Evolutionary conservation across 1,284 basidiomycete species (phyloP), one percentile per base, ranked within the genome.

Genomic region (Boletellus dicymbophilus): DNA sequence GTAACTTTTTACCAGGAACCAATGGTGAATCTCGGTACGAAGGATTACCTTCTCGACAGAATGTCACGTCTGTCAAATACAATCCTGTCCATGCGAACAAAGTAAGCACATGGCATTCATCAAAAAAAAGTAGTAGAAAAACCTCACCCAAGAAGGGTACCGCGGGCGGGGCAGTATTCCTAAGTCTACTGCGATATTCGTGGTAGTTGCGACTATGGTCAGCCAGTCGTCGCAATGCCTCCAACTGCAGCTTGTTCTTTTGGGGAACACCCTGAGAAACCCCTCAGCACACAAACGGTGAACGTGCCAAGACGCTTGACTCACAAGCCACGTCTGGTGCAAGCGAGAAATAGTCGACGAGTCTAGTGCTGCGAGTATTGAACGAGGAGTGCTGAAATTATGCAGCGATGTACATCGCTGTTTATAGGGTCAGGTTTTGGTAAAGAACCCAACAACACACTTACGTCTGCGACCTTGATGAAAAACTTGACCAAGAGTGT

Each of bases 11-110:
- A 44, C 82, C 81, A 3, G 88, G 77, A 48, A 86, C 85, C 51
- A 82, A 68, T 2, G 90, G 90, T 12, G 93, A 90, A n/a, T 86
- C 79, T 55, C 96, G 81, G 59, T 86, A 80, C 9, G 90, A 88
- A 9, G 93, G 88, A 68, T 98, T 98, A 33, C 96, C 96, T 63
- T 97, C 96, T 46, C 90, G 84, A 60, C 93, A 95, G 71, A 98
- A 99, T 2, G 95, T 98, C 53, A 98, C 81, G 69, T 96, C 93
- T 5, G 93, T 95, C 54, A 95, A 73, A 68, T 93, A 93, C 21
- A 95, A 74, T 38, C 92, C 92, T 86, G 58, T 65, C 49, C 30
- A 13, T 12, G 49, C 12, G 12, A n/a, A 23, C 4, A 44, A 39
- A 43, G n/a, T 59, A 43, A 56, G 56, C 37, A 44, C 47, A 39